These are phyloP conservation scores for Lentinula edodes DNA, from an alignment of 768 basidiomycete genomes.

Conservation along the genomic window DNA sequence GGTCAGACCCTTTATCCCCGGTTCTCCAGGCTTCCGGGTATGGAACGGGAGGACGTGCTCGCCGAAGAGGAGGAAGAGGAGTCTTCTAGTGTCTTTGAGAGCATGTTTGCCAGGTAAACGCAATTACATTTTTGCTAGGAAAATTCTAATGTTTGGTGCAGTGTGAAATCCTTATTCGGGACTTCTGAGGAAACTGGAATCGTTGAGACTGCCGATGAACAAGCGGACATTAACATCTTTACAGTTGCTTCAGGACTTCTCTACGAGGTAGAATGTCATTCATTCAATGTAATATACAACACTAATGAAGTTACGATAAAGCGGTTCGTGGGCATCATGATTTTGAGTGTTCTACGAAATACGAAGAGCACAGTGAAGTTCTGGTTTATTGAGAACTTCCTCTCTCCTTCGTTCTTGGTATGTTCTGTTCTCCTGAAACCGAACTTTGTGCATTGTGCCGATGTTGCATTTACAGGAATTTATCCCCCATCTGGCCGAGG, in stretches of 20 bases:
- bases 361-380: slow-evolving; percentile 96
- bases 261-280: slow-evolving; percentile 67
- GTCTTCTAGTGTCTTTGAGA: slow-evolving; percentile 36
- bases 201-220: slow-evolving; percentile 26
- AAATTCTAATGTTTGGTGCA: neutral
- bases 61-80: slow-evolving; percentile 31
- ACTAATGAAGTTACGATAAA: slow-evolving; percentile 23
- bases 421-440: slow-evolving; percentile 16
- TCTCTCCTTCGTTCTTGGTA: slow-evolving; percentile 94
- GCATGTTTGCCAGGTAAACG: slow-evolving; percentile 47
- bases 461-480: slow-evolving; percentile 59
- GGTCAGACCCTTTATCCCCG: slow-evolving; percentile 87
- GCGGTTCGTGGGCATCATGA: slow-evolving; percentile 99
- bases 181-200: slow-evolving; percentile 15
- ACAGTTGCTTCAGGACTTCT: slow-evolving; percentile 96
- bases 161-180: slow-evolving; percentile 7
- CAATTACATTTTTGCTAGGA: neutral
- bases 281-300: neutral
- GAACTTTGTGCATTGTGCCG: neutral
- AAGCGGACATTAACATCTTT: slow-evolving; percentile 97
- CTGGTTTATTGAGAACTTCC: slow-evolving; percentile 99
- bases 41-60: slow-evolving; percentile 81
- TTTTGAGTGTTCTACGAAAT: slow-evolving; percentile 90
- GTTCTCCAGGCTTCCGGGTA: slow-evolving; percentile 61
- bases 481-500: slow-evolving; percentile 86